Evolutionary conservation across 1,139 yeast species (phyloP).

Genomic region (Debaryomyces robertsiae): DNA sequence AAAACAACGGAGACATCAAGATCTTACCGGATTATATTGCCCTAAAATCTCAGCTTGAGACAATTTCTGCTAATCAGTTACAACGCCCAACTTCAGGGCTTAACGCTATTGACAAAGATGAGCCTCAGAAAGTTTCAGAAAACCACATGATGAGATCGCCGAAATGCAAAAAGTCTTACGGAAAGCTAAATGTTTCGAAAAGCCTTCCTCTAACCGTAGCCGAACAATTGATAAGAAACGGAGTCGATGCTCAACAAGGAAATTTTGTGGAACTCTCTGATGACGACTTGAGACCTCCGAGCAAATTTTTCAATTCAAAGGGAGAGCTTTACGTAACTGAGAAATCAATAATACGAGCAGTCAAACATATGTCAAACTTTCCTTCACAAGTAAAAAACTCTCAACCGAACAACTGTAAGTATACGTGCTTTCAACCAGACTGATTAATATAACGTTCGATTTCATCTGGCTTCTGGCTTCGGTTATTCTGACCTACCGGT

Average conservation of each 20-base stretch:
- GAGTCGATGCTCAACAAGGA: slow-evolving; percentile 51
- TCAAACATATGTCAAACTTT: slow-evolving; percentile 24
- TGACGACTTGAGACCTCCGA: slow-evolving; percentile 40
- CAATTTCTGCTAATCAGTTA: slow-evolving; percentile 30
- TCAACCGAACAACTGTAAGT: slow-evolving; percentile 21
- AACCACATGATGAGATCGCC: slow-evolving; percentile 27
- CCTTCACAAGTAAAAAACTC: no score
- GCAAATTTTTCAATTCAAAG: slow-evolving; percentile 37
- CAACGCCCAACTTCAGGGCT: slow-evolving; percentile 13
- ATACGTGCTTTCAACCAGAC: slow-evolving; percentile 16
- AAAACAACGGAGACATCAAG: slow-evolving; percentile 55
- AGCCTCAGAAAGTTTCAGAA: slow-evolving; percentile 24
- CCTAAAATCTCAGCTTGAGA: slow-evolving; percentile 51
- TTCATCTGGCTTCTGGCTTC: not conserved
- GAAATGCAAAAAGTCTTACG: slow-evolving; percentile 48
- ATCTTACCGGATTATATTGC: slow-evolving; percentile 56
- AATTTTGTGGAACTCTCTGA: slow-evolving; percentile 45
- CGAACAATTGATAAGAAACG: slow-evolving; percentile 45
- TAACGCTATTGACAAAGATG: slow-evolving; percentile 21
- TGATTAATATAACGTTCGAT: not conserved
- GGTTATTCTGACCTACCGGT: no score
- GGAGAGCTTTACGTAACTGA: slow-evolving; percentile 31
- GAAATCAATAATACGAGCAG: slow-evolving; percentile 22
- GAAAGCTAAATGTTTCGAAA: slow-evolving; percentile 52
- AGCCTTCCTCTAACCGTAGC: slow-evolving; percentile 55